phyloP scores from a whole-genome alignment of 2,329 filamentous ascomycete species.

The Colletotrichum sp. region DNA sequence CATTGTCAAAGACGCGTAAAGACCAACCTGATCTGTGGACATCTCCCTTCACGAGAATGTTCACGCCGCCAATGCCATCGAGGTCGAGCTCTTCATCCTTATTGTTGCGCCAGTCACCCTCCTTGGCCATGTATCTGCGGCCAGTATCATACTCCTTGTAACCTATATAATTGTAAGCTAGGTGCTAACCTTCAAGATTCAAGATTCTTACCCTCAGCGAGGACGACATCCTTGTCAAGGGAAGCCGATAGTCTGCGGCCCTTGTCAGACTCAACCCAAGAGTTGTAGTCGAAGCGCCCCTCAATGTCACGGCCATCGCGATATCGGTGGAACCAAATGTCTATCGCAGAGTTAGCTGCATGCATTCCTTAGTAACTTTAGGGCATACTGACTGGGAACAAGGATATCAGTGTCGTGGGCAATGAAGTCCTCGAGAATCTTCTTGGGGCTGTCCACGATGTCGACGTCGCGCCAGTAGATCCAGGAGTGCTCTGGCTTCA shows the following conservation, averaged over 20 bases:
- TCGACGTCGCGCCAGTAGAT: conserved; percentile 99
- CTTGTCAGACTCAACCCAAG: conserved; percentile 94
- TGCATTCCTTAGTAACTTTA: background rate
- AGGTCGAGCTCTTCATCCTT: conserved; percentile 92
- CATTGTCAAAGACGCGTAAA: background rate
- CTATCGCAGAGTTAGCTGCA: conserved; percentile 48
- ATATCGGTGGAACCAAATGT: conserved; percentile 97
- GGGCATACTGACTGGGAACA: conserved; percentile 79
- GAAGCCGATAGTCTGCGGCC: conserved; percentile 74
- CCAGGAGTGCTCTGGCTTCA: conserved; percentile 97
- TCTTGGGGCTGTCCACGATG: conserved; percentile 86
- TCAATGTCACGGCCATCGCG: conserved; percentile 84
- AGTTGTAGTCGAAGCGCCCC: conserved; percentile 98
- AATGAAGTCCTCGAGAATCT: conserved; percentile 93
- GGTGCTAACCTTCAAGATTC: background rate
- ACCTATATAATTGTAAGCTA: conserved; percentile 54
- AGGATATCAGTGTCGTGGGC: conserved; percentile 92
- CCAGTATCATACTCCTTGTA: conserved; percentile 95
- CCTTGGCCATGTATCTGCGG: conserved; percentile 84
- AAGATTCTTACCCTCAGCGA: conserved; percentile 77
- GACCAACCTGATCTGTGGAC: conserved; percentile 87
- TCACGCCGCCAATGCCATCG: conserved; percentile 95
- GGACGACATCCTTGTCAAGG: conserved; percentile 79
- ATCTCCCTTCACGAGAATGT: conserved; percentile 96
- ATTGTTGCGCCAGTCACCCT: conserved; percentile 92